Base-by-base conservation (phyloP, 2,329 filamentous ascomycete genomes). In the Colletotrichum sp. region DNA sequence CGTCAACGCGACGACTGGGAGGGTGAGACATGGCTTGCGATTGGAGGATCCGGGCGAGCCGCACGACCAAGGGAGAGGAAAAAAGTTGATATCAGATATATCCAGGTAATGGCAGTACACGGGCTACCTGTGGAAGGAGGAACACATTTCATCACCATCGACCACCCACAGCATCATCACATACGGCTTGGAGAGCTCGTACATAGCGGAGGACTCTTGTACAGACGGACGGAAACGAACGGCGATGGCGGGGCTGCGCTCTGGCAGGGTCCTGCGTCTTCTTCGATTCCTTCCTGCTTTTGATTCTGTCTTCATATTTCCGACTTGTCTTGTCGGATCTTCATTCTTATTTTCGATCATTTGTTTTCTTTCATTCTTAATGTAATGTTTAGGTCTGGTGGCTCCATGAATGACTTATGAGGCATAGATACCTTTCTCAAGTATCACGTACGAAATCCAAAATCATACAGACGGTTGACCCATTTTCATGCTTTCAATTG, bases 331-430 rank as follows among this genome's bases (percentile, higher is more conserved):
- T 18, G 30, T 24, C 15, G 22, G 34, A 36, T 63, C 32, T 28
- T 9, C 32, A 60, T 57, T 24, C 16, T 32, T 24, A 24, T 34
- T 34, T 59, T 16, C 24, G n/a, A n/a, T n/a, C 32, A 18, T 64
- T 62, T 12, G 3, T 22, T 39, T 32, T n/a, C 55, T 48, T 65
- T 26, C 66, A 57, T 57, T 34, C n/a, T 57, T 75, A 76, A 76
- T 76, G 71, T 76, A 75, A 76, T 76, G 52, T 71, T 62, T 75
- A 75, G 71, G 75, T 57, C 60, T 48, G 67, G 60, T 73, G 73
- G 73, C 73, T 68, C 57, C 64, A 60, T 63, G 71, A 28, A 76
- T 55, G 75, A 75, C 18, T 69, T 65, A 75, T 39, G 73, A 75
- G 60, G 64, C 70, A 68, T 68, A 75, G 59, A 75, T 68, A 75